Conservation (phyloP, 768 basidiomycete species). For the Calocera viscosa region DNA sequence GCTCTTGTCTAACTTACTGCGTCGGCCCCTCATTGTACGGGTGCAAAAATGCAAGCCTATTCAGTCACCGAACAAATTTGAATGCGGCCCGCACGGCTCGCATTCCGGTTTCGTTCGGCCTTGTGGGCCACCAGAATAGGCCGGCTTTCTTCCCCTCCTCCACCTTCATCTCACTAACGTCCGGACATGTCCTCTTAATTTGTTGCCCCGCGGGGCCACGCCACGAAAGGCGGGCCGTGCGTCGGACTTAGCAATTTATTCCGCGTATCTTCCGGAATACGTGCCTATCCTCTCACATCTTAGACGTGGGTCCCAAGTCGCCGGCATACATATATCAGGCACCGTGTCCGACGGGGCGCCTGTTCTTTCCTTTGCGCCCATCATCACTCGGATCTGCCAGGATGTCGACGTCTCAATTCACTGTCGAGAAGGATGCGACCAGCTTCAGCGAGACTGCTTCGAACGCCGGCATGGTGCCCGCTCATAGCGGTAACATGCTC, state of each 20-base stretch:
- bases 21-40: too few species aligned
- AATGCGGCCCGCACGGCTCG: too few species aligned
- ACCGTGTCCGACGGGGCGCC: background rate
- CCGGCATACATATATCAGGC: background rate
- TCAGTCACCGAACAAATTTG: too few species aligned
- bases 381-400: background rate
- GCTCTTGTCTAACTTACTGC: too few species aligned
- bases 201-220: background rate
- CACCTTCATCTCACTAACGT: background rate
- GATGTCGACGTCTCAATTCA: background rate
- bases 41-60: too few species aligned
- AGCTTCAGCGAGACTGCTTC: background rate
- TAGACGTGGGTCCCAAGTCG: background rate
- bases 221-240: too few species aligned
- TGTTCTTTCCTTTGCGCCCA: background rate
- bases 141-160: too few species aligned
- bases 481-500: background rate
- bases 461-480: background rate
- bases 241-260: background rate
- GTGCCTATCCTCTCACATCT: background rate
- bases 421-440: background rate
- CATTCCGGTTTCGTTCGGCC: too few species aligned
- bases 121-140: too few species aligned
- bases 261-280: background rate
- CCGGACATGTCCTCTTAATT: background rate